Conservation (phyloP, 1,284 basidiomycete species). For the Boletus mariae region DNA sequence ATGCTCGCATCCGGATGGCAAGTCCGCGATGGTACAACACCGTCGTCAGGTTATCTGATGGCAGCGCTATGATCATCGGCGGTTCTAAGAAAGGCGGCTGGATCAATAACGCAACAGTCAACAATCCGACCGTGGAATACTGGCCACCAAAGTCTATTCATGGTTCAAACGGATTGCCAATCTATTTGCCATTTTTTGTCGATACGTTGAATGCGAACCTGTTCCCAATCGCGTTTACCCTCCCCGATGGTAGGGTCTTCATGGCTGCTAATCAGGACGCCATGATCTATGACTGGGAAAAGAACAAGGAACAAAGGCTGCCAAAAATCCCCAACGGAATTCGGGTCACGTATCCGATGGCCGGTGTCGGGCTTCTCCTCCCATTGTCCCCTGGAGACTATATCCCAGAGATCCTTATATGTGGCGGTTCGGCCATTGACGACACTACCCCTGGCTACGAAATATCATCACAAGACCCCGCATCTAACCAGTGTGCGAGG, state of each 20-base stretch:
- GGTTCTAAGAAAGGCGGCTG: conserved; percentile 77
- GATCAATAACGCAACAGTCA: conserved; percentile 74
- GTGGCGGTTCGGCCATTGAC: conserved; percentile 71
- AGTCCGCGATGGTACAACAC: conserved; percentile 78
- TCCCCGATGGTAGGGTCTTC: conserved; percentile 75
- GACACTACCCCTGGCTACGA: conserved; percentile 58
- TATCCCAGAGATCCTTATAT: conserved; percentile 68
- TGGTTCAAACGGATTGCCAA: conserved; percentile 60
- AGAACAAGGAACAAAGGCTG: conserved; percentile 60
- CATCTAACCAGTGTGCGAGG: conserved; percentile 71
- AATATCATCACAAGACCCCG: conserved; percentile 66
- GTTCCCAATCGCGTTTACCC: conserved; percentile 71
- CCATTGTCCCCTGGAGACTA: conserved; percentile 68
- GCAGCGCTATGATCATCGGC: conserved; percentile 78
- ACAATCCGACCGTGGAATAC: conserved; percentile 80
- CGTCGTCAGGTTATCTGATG: conserved; percentile 64
- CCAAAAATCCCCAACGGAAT: conserved; percentile 76
- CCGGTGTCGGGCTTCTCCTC: conserved; percentile 67
- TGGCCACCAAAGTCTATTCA: conserved; percentile 74
- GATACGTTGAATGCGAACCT: conserved; percentile 78
- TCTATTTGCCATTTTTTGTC: conserved; percentile 60
- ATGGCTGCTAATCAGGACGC: conserved; percentile 77
- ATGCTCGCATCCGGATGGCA: conserved; percentile 59
- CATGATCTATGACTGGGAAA: conserved; percentile 76
- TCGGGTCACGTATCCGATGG: conserved; percentile 80